Evolutionary conservation across 176 grass and related monocot species (phyloP).

Genomic region (Saccharum spontaneum): DNA sequence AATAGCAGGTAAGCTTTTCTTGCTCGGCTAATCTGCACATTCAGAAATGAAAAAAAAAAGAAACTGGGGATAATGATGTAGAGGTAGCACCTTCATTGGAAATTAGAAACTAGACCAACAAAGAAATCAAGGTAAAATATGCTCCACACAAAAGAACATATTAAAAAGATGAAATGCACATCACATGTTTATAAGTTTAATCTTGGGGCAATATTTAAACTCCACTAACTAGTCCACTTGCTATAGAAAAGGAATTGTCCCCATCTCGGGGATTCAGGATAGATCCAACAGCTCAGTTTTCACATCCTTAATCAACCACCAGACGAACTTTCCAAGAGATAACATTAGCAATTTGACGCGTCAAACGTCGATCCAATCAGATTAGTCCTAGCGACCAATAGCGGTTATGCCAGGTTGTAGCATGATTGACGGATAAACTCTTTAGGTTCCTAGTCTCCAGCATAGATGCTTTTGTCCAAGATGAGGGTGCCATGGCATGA

Average conservation of each 20-base stretch:
- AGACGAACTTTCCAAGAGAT: background rate
- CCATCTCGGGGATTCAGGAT: background rate
- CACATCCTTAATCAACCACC: background rate
- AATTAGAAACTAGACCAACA: background rate
- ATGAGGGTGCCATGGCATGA: background rate
- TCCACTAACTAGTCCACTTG: background rate
- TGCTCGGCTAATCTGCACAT: too few species aligned
- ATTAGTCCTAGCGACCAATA: background rate
- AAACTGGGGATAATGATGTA: background rate
- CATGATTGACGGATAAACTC: constrained; percentile 5
- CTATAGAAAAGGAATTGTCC: background rate
- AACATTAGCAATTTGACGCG: background rate
- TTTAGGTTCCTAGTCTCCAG: background rate
- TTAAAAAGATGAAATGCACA: background rate
- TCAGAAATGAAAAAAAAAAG: too few species aligned
- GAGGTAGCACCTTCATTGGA: constrained; percentile 10
- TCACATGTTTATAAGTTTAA: background rate
- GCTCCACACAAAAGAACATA: background rate
- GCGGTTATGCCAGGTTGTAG: background rate
- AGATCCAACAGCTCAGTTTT: background rate
- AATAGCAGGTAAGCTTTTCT: too few species aligned
- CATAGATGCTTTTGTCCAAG: constrained; percentile 10
- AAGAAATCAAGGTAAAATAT: background rate
- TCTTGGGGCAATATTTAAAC: background rate
- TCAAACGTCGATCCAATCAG: background rate